Evolutionary conservation across 306 rosid species (phyloP).

Genomic region (Dicorynia guianensis): DNA sequence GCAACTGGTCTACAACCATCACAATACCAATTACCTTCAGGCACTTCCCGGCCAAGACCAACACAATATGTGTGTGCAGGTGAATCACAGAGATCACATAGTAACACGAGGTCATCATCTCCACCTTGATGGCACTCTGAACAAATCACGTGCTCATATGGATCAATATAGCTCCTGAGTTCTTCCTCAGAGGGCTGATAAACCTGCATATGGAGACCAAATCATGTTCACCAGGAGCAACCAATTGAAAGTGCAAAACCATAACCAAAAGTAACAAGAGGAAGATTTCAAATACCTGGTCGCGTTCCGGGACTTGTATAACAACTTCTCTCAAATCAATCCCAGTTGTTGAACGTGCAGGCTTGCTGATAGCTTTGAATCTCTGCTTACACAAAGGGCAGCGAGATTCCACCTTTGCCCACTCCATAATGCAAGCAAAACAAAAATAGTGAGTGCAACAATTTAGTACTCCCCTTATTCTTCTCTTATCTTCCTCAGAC

Average conservation of each 20-base stretch:
- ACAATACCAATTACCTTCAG: slow-evolving; percentile 97
- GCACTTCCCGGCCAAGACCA: slow-evolving; percentile 92
- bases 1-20: slow-evolving; percentile 80
- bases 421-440: slow-evolving; percentile 93
- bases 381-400: slow-evolving; percentile 99
- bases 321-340: slow-evolving; percentile 59
- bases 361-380: slow-evolving; percentile 81
- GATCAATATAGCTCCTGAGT: slow-evolving; percentile 70
- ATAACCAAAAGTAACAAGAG: neutral
- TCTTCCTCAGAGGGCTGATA: slow-evolving; percentile 94
- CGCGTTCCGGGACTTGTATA: slow-evolving; percentile 64
- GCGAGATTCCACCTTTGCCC: slow-evolving; percentile 98
- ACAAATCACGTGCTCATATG: slow-evolving; percentile 64
- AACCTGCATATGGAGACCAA: slow-evolving; percentile 47
- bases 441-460: slow-evolving; percentile 97
- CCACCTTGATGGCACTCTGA: slow-evolving; percentile 93
- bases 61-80: slow-evolving; percentile 97
- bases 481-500: slow-evolving; percentile 92
- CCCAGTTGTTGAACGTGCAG: slow-evolving; percentile 55
- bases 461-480: slow-evolving; percentile 82
- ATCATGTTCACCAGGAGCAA: neutral
- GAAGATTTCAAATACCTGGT: slow-evolving; percentile 55
- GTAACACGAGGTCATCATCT: slow-evolving; percentile 88
- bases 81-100: slow-evolving; percentile 95
- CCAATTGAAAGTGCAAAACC: neutral